A percentile compares a stretch with the other conserved stretches of the same genome.
These are phyloP conservation scores for Lunasporangiospora selenospora DNA, from an alignment of 192 early-diverging fungal species.

Conservation along the genomic window DNA sequence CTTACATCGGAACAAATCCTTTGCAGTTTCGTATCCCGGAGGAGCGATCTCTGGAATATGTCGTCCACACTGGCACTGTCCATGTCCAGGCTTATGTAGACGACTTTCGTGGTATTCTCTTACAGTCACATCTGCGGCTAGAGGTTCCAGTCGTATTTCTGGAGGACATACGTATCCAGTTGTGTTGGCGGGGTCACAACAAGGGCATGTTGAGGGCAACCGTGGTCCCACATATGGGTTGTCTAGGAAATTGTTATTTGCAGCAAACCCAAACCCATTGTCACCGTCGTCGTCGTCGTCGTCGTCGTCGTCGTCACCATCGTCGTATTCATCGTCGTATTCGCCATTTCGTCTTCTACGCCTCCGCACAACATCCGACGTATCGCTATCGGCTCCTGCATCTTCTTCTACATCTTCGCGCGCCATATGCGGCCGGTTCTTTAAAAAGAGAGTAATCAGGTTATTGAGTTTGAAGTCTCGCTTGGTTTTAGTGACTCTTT, in stretches of 20 bases:
- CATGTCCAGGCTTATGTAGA: constrained; percentile 21
- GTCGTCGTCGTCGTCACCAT: constrained; percentile 9
- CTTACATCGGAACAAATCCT: constrained; percentile 30
- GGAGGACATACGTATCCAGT: constrained; percentile 25
- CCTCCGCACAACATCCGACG: constrained; percentile 16
- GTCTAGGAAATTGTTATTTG: neutral
- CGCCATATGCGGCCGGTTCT: constrained; percentile 25
- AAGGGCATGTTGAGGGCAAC: constrained; percentile 18
- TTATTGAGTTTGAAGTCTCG: constrained; percentile 38
- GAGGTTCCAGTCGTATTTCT: constrained; percentile 10
- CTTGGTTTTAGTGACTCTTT: constrained; percentile 21
- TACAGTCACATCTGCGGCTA: constrained; percentile 8
- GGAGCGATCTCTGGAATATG: constrained; percentile 13
- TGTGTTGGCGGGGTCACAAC: constrained; percentile 29
- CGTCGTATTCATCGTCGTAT: neutral
- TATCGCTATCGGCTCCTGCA: constrained; percentile 19
- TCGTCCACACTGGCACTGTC: constrained; percentile 20
- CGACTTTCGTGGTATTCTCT: constrained; percentile 1
- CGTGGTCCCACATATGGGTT: neutral
- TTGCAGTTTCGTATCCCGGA: neutral
- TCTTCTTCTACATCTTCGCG: constrained; percentile 25
- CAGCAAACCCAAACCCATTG: neutral
- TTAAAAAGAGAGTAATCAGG: constrained; percentile 30
- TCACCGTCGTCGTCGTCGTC: constrained; percentile 25
- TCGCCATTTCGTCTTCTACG: neutral